phyloP scores from a whole-genome alignment of 2,329 filamentous ascomycete species.

The Neurospora sp. region DNA sequence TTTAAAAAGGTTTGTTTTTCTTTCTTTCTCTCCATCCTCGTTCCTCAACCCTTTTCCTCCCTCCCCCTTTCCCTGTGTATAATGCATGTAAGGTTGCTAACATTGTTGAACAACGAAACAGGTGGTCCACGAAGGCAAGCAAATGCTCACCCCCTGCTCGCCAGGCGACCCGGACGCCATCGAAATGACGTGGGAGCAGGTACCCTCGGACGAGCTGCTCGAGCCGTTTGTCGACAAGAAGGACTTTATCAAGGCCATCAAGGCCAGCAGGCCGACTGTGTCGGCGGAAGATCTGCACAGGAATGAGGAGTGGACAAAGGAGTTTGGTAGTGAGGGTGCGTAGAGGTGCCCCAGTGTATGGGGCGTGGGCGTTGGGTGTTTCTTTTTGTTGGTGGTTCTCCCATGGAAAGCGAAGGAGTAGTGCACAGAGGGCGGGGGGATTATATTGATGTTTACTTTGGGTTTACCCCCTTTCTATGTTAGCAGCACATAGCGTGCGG shows the following conservation, averaged over 20 bases:
- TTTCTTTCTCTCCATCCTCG: not conserved
- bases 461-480: not conserved
- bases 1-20: constrained; percentile 71
- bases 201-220: constrained; percentile 73
- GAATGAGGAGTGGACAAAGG: constrained; percentile 88
- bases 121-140: constrained; percentile 59
- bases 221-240: constrained; percentile 81
- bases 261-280: constrained; percentile 80
- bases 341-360: constrained; percentile 16
- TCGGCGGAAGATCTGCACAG: constrained; percentile 73
- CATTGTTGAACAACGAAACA: constrained; percentile 24
- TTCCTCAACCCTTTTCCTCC: not conserved
- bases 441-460: not conserved
- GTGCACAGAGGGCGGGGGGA: not conserved
- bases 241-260: constrained; percentile 90
- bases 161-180: constrained; percentile 77
- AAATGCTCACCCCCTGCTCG: constrained; percentile 80
- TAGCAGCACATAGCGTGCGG: not conserved
- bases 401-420: not conserved
- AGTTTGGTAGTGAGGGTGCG: constrained; percentile 87
- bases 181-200: constrained; percentile 89
- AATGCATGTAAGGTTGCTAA: constrained; percentile 6
- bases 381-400: not conserved
- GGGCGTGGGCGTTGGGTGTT: too few species aligned
- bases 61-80: not conserved